phyloP scores from a whole-genome alignment of 305 asterid species.

The Plantago lanceolata region DNA sequence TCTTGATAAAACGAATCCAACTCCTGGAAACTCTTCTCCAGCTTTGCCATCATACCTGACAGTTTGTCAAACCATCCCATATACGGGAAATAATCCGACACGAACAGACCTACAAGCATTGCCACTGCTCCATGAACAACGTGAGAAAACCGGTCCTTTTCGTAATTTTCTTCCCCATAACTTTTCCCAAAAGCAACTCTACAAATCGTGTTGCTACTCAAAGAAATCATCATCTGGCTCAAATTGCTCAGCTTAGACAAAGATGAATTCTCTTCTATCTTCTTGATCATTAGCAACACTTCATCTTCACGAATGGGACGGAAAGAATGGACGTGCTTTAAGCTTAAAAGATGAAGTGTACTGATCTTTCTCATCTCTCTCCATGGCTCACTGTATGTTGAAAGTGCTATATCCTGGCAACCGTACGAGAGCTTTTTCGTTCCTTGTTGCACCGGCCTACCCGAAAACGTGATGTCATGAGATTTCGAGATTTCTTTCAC shows the following conservation, averaged over 20 bases:
- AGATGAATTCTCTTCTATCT: background rate
- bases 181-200: constrained; percentile 27
- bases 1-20: constrained; percentile 25
- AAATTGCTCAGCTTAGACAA: constrained; percentile 1
- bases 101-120: constrained; percentile 16
- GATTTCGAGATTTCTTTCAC: background rate
- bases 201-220: constrained; percentile 17
- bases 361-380: constrained; percentile 1
- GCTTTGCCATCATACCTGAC: constrained; percentile 17
- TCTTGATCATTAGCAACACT: background rate
- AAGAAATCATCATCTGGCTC: constrained; percentile 4
- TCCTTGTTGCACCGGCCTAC: background rate
- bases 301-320: constrained; percentile 19
- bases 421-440: background rate
- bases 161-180: constrained; percentile 10
- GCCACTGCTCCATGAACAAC: constrained; percentile 12
- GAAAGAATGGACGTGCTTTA: constrained; percentile 22
- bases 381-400: background rate
- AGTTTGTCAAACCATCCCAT: constrained; percentile 27
- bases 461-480: background rate
- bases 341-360: constrained; percentile 19
- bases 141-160: constrained; percentile 12
- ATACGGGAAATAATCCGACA: constrained; percentile 24
- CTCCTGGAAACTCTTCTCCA: constrained; percentile 20
- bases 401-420: background rate